These are phyloP conservation scores for Basidiobolus heterosporus DNA, from an alignment of 371 early-diverging fungal genomes.

Conservation along the genomic window DNA sequence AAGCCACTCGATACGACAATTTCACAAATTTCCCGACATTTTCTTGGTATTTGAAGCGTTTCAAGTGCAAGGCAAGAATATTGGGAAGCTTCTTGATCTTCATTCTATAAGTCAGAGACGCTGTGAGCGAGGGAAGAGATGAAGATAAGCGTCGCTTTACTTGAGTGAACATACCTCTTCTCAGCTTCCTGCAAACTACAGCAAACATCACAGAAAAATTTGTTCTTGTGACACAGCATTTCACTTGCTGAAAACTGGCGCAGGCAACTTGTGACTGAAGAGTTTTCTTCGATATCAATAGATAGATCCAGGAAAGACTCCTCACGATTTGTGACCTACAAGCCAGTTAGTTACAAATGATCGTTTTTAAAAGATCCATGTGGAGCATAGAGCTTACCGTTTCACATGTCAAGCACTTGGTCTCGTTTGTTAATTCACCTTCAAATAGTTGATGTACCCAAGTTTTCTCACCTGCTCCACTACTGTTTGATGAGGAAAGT, in stretches of 20 bases:
- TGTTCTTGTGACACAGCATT: slow-evolving; percentile 83
- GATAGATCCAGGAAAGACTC: slow-evolving; percentile 91
- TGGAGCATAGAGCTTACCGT: slow-evolving; percentile 29
- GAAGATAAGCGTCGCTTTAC: not conserved
- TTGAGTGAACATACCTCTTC: slow-evolving; percentile 37
- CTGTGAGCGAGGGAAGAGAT: not conserved
- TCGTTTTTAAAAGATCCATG: not conserved
- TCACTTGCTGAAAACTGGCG: slow-evolving; percentile 88
- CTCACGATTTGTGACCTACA: slow-evolving; percentile 75
- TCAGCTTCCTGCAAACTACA: slow-evolving; percentile 91
- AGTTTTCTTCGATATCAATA: slow-evolving; percentile 87
- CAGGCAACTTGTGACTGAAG: slow-evolving; percentile 80
- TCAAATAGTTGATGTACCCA: slow-evolving; percentile 95
- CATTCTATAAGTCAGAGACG: slow-evolving; percentile 43
- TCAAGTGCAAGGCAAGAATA: slow-evolving; percentile 84
- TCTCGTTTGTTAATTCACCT: slow-evolving; percentile 87
- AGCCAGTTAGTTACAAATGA: not conserved
- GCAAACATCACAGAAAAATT: slow-evolving; percentile 91
- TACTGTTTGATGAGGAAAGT: slow-evolving; percentile 12
- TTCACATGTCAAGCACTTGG: slow-evolving; percentile 88
- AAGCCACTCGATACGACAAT: slow-evolving; percentile 84
- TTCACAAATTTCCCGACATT: slow-evolving; percentile 76
- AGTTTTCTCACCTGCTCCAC: slow-evolving; percentile 10
- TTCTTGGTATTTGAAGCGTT: slow-evolving; percentile 93
- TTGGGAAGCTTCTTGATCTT: slow-evolving; percentile 84